Conservation (phyloP, 2,329 filamentous ascomycete species). For the Cryphonectria parasitica region DNA sequence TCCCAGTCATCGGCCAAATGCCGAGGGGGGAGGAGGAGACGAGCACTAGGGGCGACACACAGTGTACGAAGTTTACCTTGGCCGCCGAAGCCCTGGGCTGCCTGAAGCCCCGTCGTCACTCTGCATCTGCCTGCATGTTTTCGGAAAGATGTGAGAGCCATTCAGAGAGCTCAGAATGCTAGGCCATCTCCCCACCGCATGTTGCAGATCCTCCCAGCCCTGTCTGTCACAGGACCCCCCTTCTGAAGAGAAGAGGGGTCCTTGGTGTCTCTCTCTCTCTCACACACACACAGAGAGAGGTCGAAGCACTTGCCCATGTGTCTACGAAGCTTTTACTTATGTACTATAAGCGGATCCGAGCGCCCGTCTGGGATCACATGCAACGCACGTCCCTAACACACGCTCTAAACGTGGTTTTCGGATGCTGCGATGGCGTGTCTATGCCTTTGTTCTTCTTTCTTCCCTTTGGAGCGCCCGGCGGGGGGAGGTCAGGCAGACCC, state of each 20-base stretch:
- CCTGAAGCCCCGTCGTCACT: not conserved
- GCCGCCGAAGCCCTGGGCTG: not conserved
- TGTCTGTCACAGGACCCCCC: not conserved
- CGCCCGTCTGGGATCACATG: not conserved
- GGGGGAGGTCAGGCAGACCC: too few species aligned
- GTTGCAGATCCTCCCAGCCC: constrained; percentile 2
- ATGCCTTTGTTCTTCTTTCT: not conserved
- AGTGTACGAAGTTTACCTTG: not conserved
- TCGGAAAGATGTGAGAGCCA: not conserved
- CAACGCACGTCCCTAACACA: not conserved
- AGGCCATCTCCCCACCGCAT: not conserved
- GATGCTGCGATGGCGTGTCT: not conserved
- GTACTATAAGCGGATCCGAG: not conserved
- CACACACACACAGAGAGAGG: not conserved
- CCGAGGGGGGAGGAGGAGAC: not conserved
- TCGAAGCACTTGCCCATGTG: not conserved
- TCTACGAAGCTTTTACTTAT: not conserved
- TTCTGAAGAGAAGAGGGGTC: not conserved
- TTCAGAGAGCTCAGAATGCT: not conserved
- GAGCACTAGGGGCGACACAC: not conserved
- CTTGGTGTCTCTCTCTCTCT: too few species aligned
- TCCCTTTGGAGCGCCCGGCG: too few species aligned
- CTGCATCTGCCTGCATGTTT: not conserved
- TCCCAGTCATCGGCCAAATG: not conserved
- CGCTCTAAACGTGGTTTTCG: not conserved